These are phyloP conservation scores for Agrocybe praecox DNA, from an alignment of 768 basidiomycete genomes.

Conservation along the genomic window DNA sequence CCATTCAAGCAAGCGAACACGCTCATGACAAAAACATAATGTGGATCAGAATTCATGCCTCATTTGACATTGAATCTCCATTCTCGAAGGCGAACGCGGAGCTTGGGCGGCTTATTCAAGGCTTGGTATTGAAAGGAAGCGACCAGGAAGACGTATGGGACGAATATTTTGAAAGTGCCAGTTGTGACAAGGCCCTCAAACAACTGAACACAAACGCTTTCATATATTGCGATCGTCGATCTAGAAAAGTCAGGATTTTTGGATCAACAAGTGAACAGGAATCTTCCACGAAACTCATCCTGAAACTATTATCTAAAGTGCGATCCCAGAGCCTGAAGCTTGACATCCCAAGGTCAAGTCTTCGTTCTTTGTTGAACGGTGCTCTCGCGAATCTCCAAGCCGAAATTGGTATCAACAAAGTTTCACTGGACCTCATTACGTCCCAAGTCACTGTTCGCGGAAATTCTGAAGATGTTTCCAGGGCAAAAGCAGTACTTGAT, in stretches of 20 bases:
- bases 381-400: slow-evolving; percentile 38
- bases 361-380: slow-evolving; percentile 43
- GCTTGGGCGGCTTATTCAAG: slow-evolving; percentile 40
- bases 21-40: slow-evolving; percentile 17
- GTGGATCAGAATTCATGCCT: slow-evolving; percentile 40
- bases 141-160: slow-evolving; percentile 44
- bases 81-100: slow-evolving; percentile 39
- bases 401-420: slow-evolving; percentile 40
- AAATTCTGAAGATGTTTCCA: slow-evolving; percentile 27
- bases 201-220: slow-evolving; percentile 31
- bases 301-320: slow-evolving; percentile 44
- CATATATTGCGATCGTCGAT: slow-evolving; percentile 42
- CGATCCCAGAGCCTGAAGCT: slow-evolving; percentile 34
- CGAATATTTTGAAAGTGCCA: slow-evolving; percentile 46
- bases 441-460: slow-evolving; percentile 47
- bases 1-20: slow-evolving; percentile 32
- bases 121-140: slow-evolving; percentile 32
- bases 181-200: slow-evolving; percentile 38
- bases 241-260: slow-evolving; percentile 37
- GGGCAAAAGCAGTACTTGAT: slow-evolving; percentile 25
- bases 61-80: slow-evolving; percentile 27
- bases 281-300: slow-evolving; percentile 30
- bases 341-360: slow-evolving; percentile 17
- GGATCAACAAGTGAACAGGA: slow-evolving; percentile 34
- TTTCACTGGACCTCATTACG: slow-evolving; percentile 43